Evolutionary conservation across 1,284 basidiomycete species (phyloP).

Genomic region (Apiotrichum brassicae): DNA sequence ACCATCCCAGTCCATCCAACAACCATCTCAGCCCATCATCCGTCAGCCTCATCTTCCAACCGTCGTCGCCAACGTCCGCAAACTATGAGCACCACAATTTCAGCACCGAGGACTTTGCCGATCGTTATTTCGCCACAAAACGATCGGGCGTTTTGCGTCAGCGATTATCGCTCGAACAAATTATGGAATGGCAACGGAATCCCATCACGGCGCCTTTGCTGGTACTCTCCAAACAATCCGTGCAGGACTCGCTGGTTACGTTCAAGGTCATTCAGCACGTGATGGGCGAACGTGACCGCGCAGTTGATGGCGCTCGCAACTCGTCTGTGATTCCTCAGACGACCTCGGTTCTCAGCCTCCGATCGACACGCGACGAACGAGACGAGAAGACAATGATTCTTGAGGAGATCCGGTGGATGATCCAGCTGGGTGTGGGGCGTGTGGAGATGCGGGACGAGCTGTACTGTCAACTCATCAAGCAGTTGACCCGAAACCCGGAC

Average conservation of each 20-base stretch:
- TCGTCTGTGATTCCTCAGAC: background rate
- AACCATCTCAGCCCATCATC: background rate
- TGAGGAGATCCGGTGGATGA: constrained; percentile 79
- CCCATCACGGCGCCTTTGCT: constrained; percentile 68
- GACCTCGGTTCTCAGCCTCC: constrained; percentile 7
- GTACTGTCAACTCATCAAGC: constrained; percentile 86
- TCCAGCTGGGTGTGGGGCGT: constrained; percentile 66
- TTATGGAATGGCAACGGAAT: constrained; percentile 83
- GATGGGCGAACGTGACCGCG: constrained; percentile 78
- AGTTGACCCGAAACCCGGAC: constrained; percentile 72
- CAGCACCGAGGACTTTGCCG: constrained; percentile 71
- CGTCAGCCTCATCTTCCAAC: constrained; percentile 18
- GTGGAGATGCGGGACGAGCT: constrained; percentile 84
- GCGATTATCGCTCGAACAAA: constrained; percentile 64
- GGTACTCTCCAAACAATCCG: constrained; percentile 54
- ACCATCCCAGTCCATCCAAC: background rate
- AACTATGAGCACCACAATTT: constrained; percentile 48
- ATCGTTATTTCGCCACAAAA: constrained; percentile 81
- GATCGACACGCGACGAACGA: constrained; percentile 3
- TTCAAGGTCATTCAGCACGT: constrained; percentile 85
- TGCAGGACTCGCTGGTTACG: constrained; percentile 69
- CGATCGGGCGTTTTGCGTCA: constrained; percentile 68
- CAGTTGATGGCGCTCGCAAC: constrained; percentile 30
- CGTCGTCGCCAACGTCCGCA: constrained; percentile 11
- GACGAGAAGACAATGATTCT: constrained; percentile 50